phyloP scores from a whole-genome alignment of 306 rosid species.

The Castanea sativa region DNA sequence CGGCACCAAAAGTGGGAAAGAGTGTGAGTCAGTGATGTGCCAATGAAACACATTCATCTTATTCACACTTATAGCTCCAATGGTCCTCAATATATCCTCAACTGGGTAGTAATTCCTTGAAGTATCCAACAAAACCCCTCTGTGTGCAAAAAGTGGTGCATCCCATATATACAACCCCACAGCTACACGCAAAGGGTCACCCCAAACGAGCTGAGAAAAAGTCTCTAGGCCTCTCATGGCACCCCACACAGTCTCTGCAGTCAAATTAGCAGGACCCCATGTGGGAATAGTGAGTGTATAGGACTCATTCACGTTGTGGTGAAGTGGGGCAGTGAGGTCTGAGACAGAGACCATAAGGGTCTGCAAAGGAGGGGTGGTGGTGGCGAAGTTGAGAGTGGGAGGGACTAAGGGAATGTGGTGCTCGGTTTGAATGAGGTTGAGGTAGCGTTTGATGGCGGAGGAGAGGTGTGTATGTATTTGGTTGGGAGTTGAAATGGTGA shows the following conservation, averaged over 20 bases:
- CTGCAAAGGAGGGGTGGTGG: slow-evolving; percentile 39
- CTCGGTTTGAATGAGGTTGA: slow-evolving; percentile 48
- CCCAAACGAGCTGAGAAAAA: slow-evolving; percentile 79
- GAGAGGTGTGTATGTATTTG: slow-evolving; percentile 42
- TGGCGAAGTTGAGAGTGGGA: slow-evolving; percentile 28
- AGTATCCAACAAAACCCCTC: slow-evolving; percentile 73
- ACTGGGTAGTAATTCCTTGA: slow-evolving; percentile 71
- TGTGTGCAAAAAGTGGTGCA: slow-evolving; percentile 49
- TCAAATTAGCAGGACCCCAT: slow-evolving; percentile 35
- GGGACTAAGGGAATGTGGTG: slow-evolving; percentile 52
- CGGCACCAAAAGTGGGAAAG: slow-evolving; percentile 68
- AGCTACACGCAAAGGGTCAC: slow-evolving; percentile 40
- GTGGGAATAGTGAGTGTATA: slow-evolving; percentile 47
- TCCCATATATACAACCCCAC: slow-evolving; percentile 53
- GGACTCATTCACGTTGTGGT: slow-evolving; percentile 66
- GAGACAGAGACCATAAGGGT: slow-evolving; percentile 35
- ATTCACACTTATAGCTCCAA: slow-evolving; percentile 69
- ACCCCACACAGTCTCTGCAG: slow-evolving; percentile 59
- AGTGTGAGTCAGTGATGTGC: slow-evolving; percentile 86
- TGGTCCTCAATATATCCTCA: slow-evolving; percentile 57
- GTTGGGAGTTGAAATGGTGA: slow-evolving; percentile 46
- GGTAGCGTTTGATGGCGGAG: slow-evolving; percentile 56
- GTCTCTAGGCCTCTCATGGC: slow-evolving; percentile 86
- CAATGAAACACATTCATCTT: slow-evolving; percentile 85
- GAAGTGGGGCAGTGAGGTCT: slow-evolving; percentile 41